These are phyloP conservation scores for Arctium lappa DNA, from an alignment of 129 eudicot genomes.

Conservation along the genomic window DNA sequence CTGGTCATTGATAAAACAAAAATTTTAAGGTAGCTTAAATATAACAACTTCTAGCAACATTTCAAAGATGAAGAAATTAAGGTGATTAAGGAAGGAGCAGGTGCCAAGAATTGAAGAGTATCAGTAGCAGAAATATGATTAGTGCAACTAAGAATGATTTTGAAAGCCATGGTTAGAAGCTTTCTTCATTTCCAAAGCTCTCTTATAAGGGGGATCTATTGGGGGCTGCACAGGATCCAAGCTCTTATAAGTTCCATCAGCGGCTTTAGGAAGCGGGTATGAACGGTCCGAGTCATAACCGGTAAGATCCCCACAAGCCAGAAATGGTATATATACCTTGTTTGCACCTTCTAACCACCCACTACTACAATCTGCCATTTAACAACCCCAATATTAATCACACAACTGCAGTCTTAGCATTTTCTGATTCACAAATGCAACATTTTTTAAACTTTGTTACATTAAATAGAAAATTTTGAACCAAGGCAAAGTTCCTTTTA, in stretches of 20 bases:
- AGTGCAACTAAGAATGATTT: slow-evolving; percentile 36
- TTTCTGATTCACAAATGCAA: no score
- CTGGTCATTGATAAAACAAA: no score
- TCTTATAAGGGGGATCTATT: slow-evolving; percentile 94
- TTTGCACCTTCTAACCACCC: slow-evolving; percentile 97
- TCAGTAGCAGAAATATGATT: background rate
- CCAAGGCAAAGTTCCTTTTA: no score
- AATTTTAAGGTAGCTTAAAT: background rate
- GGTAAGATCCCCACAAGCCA: slow-evolving; percentile 93
- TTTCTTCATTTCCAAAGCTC: slow-evolving; percentile 92
- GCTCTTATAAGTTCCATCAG: slow-evolving; percentile 67
- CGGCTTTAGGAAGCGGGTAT: slow-evolving; percentile 76
- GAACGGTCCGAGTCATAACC: slow-evolving; percentile 98
- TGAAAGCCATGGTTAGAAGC: slow-evolving; percentile 73
- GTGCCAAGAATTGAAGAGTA: background rate
- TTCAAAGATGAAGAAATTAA: background rate
- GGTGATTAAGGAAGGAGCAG: background rate
- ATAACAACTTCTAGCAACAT: no score
- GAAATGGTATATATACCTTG: slow-evolving; percentile 89
- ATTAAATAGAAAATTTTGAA: no score
- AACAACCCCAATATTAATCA: background rate
- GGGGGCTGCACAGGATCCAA: slow-evolving; percentile 98
- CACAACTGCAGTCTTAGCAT: background rate
- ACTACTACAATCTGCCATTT: slow-evolving; percentile 85
- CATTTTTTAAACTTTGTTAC: no score